Percentiles rank a stretch among this genome's conserved stretches.
These are phyloP conservation scores for Urostyla sp. DNA, from an alignment of 73 alveolate genomes.

Conservation along the genomic window DNA sequence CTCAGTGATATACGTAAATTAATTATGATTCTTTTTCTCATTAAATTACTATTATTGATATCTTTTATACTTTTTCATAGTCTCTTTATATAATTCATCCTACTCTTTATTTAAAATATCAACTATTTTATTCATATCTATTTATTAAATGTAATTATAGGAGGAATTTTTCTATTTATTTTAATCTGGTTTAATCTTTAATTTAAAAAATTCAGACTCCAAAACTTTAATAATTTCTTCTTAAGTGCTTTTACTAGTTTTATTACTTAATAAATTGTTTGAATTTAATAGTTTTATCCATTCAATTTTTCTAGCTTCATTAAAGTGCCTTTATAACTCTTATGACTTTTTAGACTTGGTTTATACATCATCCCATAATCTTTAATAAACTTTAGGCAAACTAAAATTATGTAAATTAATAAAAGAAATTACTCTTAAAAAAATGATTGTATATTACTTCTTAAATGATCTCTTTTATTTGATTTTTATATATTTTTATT, in stretches of 20 bases:
- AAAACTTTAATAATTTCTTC: conserved; percentile 4
- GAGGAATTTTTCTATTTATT: not conserved
- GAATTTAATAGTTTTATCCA: conserved; percentile 36
- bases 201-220: not conserved
- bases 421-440: not conserved
- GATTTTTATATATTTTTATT: not conserved
- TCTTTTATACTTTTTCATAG: conserved; percentile 11
- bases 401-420: not conserved
- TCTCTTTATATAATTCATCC: not conserved
- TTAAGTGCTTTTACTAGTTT: not conserved
- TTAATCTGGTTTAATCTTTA: not conserved
- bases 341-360: conserved; percentile 15
- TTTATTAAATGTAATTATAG: conserved; percentile 13
- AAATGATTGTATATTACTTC: not conserved
- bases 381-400: conserved; percentile 31
- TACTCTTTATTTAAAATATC: conserved; percentile 28
- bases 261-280: conserved; percentile 8
- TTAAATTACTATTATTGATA: conserved; percentile 7
- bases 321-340: conserved; percentile 33
- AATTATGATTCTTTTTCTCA: not conserved
- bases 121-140: conserved; percentile 7
- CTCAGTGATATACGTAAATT: conserved; percentile 21
- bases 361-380: conserved; percentile 43
- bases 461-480: not conserved
- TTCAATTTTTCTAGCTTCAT: conserved; percentile 5